These are phyloP conservation scores for Jimgerdemannia flammicorona DNA, from an alignment of 192 early-diverging fungal genomes.

Conservation along the genomic window DNA sequence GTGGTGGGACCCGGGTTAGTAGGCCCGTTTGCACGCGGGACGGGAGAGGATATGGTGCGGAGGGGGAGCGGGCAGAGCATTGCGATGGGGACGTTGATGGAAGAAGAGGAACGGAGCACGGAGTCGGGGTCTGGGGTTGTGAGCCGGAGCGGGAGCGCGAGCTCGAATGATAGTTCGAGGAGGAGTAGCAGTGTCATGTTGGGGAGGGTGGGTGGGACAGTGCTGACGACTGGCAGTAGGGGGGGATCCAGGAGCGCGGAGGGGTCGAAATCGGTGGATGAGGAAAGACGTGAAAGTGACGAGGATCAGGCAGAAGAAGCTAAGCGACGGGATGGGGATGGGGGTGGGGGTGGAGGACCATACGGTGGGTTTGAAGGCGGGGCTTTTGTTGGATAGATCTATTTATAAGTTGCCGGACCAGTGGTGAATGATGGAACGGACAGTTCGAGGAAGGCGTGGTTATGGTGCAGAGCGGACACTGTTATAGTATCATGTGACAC, in stretches of 20 bases:
- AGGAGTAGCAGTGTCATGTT: neutral
- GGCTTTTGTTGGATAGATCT: no score
- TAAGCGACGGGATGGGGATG: no score
- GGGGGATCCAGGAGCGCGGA: neutral
- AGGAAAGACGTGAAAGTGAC: no score
- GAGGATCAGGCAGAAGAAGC: no score
- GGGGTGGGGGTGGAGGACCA: no score
- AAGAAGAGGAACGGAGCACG: neutral
- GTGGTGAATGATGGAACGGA: no score
- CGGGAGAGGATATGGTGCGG: neutral
- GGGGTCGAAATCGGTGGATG: no score
- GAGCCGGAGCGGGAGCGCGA: neutral
- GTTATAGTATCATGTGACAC: no score
- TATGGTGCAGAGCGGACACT: no score
- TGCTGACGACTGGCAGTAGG: neutral
- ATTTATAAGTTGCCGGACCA: no score
- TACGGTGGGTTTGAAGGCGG: no score
- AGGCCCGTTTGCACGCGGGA: neutral
- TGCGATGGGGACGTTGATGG: neutral
- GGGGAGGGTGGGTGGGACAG: neutral
- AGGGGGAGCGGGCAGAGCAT: neutral
- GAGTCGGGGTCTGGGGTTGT: neutral
- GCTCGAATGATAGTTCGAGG: neutral
- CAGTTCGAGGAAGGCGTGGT: no score
- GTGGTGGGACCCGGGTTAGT: neutral